These are phyloP conservation scores for Aspergillus incahuasiensis DNA, from an alignment of 495 filamentous ascomycete genomes.

Conservation along the genomic window DNA sequence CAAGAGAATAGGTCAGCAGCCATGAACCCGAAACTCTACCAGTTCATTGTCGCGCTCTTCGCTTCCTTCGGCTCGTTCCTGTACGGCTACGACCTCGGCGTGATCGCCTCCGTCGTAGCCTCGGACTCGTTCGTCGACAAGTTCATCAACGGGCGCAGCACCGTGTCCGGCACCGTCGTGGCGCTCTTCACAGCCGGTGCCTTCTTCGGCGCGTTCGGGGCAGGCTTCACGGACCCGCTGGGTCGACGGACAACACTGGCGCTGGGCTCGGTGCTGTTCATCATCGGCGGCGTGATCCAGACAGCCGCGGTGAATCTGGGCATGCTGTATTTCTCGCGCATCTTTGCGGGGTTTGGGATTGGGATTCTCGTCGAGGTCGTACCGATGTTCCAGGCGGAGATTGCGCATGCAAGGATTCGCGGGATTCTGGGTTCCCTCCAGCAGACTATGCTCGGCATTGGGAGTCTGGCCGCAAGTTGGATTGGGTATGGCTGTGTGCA, in stretches of 20 bases:
- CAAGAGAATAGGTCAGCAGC: background rate
- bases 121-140: constrained; percentile 15
- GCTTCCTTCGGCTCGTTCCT: constrained; percentile 50
- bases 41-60: constrained; percentile 50
- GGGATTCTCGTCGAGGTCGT: constrained; percentile 1
- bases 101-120: constrained; percentile 44
- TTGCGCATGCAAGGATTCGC: background rate
- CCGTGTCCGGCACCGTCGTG: constrained; percentile 1
- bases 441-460: background rate
- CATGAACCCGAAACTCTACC: constrained; percentile 22
- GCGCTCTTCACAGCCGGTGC: constrained; percentile 7
- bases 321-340: constrained; percentile 1
- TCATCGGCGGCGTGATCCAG: background rate
- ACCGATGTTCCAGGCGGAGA: constrained; percentile 1
- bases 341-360: background rate
- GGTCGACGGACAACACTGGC: background rate
- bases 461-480: background rate
- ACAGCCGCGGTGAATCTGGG: background rate
- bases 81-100: constrained; percentile 44
- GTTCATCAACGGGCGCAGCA: constrained; percentile 5
- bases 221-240: background rate
- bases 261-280: background rate
- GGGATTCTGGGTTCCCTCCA: constrained; percentile 1
- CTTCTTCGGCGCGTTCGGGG: constrained; percentile 2
- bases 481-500: constrained; percentile 5